A percentile compares a stretch with the other conserved stretches of the same genome.
phyloP scores from a whole-genome alignment of 192 early-diverging fungal species.

The Umbelopsis ramanniana region DNA sequence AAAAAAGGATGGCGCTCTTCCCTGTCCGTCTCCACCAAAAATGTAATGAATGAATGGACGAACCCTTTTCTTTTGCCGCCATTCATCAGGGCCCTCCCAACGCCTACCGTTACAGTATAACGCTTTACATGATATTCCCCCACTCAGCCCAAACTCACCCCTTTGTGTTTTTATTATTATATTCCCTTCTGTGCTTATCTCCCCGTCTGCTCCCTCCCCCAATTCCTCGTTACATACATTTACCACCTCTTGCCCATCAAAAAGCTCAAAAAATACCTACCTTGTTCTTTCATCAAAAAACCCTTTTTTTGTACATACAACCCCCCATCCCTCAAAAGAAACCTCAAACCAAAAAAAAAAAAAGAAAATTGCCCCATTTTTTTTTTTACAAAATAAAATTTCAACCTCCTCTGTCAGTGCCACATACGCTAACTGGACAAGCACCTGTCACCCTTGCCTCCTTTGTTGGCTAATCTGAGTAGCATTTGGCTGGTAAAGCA shows the following conservation, averaged over 20 bases:
- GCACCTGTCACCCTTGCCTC: too few relatives aligned
- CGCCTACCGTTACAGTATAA: too few relatives aligned
- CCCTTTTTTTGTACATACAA: conserved; percentile 17
- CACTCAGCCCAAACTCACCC: background rate
- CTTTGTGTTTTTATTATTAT: background rate
- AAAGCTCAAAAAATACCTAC: background rate
- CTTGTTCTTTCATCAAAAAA: conserved; percentile 3
- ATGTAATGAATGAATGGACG: too few relatives aligned
- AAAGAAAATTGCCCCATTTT: conserved; percentile 8
- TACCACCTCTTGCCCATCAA: background rate
- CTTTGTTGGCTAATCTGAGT: too few relatives aligned
- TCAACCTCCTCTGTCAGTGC: background rate
- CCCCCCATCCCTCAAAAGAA: background rate
- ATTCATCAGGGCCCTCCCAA: too few relatives aligned
- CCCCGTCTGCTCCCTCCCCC: background rate
- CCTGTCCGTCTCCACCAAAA: too few relatives aligned
- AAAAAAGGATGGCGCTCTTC: too few relatives aligned
- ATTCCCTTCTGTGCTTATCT: conserved; percentile 21
- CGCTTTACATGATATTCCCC: background rate
- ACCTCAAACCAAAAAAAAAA: too few relatives aligned
- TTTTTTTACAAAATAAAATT: background rate
- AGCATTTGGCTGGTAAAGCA: too few relatives aligned
- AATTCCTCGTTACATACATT: background rate
- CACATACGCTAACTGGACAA: background rate
- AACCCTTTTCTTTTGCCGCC: too few relatives aligned